A percentile compares a stretch with the other conserved stretches of the same genome.
phyloP scores from a whole-genome alignment of 768 basidiomycete genomes.

The Auricularia heimuer region DNA sequence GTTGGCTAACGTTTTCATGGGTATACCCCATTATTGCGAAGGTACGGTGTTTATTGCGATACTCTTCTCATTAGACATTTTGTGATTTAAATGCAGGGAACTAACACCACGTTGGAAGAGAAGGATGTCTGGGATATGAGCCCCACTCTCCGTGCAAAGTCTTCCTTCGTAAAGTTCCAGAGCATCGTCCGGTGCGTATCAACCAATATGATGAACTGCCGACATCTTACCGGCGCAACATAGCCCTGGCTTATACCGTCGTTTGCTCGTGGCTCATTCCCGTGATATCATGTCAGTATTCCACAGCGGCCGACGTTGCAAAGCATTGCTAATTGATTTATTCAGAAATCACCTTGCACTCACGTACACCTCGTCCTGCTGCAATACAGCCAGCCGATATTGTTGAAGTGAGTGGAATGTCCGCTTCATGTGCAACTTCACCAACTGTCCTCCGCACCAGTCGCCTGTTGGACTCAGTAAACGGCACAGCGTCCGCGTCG shows the following conservation, averaged over 20 bases:
- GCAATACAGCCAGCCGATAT: slow-evolving; percentile 76
- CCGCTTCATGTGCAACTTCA: slow-evolving; percentile 5
- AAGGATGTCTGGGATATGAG: slow-evolving; percentile 64
- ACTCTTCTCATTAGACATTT: not conserved
- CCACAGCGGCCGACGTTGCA: no score
- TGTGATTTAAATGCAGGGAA: slow-evolving; percentile 25
- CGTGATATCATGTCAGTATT: slow-evolving; percentile 28
- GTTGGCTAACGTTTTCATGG: slow-evolving; percentile 68
- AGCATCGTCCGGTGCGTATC: not conserved
- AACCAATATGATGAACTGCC: not conserved
- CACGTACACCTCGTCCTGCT: slow-evolving; percentile 67
- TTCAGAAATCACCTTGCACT: slow-evolving; percentile 7
- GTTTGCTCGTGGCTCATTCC: slow-evolving; percentile 36
- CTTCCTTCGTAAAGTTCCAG: slow-evolving; percentile 47
- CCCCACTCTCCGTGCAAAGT: slow-evolving; percentile 54
- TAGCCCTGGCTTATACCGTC: slow-evolving; percentile 29
- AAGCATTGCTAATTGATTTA: no score
- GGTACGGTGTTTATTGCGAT: slow-evolving; percentile 17
- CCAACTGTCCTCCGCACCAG: not conserved
- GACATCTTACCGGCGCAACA: not conserved
- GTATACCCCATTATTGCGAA: slow-evolving; percentile 52
- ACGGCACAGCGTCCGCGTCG: slow-evolving; percentile 30
- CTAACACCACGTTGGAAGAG: slow-evolving; percentile 50
- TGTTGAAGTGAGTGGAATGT: slow-evolving; percentile 54
- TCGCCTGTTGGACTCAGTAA: slow-evolving; percentile 52